Conservation (phyloP, 768 basidiomycete genomes). For the Suillus discolor region DNA sequence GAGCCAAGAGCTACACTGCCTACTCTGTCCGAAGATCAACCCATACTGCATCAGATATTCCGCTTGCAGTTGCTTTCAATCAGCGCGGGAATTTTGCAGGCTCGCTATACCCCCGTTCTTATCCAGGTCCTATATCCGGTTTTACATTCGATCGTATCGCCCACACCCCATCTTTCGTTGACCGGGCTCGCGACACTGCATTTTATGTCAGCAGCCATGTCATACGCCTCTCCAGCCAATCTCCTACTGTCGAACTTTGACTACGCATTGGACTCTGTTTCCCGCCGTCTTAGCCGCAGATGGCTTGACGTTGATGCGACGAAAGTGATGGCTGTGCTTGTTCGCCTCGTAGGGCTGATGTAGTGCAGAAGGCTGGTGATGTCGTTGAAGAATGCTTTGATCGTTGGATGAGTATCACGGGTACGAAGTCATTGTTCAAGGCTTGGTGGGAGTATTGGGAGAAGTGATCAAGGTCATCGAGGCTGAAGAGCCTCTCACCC, state of each 20-base stretch:
- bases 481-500: conserved; percentile 43
- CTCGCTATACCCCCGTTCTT: conserved; percentile 71
- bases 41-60: conserved; percentile 67
- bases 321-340: conserved; percentile 81
- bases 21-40: conserved; percentile 44
- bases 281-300: conserved; percentile 75
- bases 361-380: conserved; percentile 89
- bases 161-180: conserved; percentile 62
- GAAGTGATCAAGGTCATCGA: conserved; percentile 84
- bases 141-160: conserved; percentile 82
- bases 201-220: conserved; percentile 71
- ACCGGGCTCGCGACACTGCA: conserved; percentile 77
- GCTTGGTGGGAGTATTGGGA: conserved; percentile 82
- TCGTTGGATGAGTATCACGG: conserved; percentile 95
- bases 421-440: conserved; percentile 83
- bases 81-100: conserved; percentile 68
- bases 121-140: conserved; percentile 84
- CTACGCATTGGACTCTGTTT: conserved; percentile 90
- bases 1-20: conserved; percentile 31
- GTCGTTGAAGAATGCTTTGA: conserved; percentile 98
- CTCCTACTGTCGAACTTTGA: conserved; percentile 94
- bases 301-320: conserved; percentile 89
- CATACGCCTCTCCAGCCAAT: conserved; percentile 88
- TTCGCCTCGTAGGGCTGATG: conserved; percentile 81
- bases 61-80: conserved; percentile 77